These are phyloP conservation scores for Vickermania ingenoplastis DNA, from an alignment of 208 protist genomes.

Conservation along the genomic window DNA sequence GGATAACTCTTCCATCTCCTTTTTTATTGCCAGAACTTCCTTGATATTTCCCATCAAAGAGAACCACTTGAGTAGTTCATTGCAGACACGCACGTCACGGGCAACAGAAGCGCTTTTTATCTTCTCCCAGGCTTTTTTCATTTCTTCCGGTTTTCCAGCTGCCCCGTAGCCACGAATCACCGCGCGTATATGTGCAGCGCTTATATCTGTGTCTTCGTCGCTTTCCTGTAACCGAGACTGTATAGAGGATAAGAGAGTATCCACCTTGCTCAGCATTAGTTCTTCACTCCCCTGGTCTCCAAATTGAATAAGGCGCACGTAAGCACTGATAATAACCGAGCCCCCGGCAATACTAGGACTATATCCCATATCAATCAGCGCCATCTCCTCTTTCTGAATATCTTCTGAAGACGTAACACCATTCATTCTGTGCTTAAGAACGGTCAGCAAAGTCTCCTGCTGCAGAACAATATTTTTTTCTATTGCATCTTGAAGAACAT, in stretches of 20 bases:
- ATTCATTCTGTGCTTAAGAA: neutral
- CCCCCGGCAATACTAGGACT: conserved; percentile 56
- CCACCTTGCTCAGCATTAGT: conserved; percentile 77
- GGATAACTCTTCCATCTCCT: conserved; percentile 68
- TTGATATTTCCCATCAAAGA: conserved; percentile 76
- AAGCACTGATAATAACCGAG: conserved; percentile 67
- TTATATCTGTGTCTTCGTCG: neutral
- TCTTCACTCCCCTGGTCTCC: conserved; percentile 49
- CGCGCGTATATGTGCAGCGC: conserved; percentile 31
- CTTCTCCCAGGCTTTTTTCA: conserved; percentile 57
- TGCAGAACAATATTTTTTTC: conserved; percentile 19
- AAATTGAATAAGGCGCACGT: conserved; percentile 53
- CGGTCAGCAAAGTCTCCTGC: conserved; percentile 34
- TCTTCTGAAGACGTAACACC: conserved; percentile 45
- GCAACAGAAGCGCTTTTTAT: conserved; percentile 34
- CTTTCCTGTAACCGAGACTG: conserved; percentile 44
- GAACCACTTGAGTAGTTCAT: conserved; percentile 89
- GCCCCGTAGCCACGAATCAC: conserved; percentile 83
- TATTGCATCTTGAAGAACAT: conserved; percentile 24
- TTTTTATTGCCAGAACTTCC: conserved; percentile 82
- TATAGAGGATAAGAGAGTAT: conserved; percentile 49
- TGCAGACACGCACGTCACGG: conserved; percentile 71
- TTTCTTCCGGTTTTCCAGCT: conserved; percentile 62
- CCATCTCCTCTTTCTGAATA: conserved; percentile 39
- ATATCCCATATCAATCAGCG: conserved; percentile 31